These are phyloP conservation scores for Erodium trifolium DNA, from an alignment of 441 rosid genomes.

Conservation along the genomic window DNA sequence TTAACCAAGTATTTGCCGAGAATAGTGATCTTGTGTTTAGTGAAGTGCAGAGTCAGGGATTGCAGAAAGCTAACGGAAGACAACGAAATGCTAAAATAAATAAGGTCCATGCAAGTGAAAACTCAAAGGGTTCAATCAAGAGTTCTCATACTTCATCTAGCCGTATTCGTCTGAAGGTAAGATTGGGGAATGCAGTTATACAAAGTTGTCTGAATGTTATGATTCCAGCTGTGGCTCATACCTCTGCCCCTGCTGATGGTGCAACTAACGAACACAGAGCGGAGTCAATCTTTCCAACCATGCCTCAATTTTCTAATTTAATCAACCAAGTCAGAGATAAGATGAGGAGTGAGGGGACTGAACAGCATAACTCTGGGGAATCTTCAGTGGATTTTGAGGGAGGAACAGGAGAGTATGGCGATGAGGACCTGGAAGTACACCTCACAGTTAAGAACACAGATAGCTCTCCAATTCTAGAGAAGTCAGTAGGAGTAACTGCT, in stretches of 20 bases:
- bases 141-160: constrained; percentile 32
- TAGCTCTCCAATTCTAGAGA: constrained; percentile 27
- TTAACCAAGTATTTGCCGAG: constrained; percentile 36
- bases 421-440: constrained; percentile 19
- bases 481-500: constrained; percentile 34
- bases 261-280: constrained; percentile 19
- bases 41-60: constrained; percentile 32
- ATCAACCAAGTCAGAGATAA: constrained; percentile 26
- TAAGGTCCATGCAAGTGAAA: constrained; percentile 26
- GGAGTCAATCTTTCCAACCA: constrained; percentile 22
- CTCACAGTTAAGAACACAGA: constrained; percentile 28
- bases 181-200: constrained; percentile 53
- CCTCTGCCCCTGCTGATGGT: constrained; percentile 28
- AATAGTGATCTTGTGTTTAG: constrained; percentile 29
- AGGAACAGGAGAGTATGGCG: constrained; percentile 1
- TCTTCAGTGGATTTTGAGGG: constrained; percentile 1
- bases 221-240: constrained; percentile 36
- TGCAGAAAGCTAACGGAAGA: constrained; percentile 30
- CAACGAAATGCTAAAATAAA: constrained; percentile 30
- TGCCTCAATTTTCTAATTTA: constrained; percentile 29
- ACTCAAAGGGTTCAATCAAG: constrained; percentile 30
- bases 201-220: constrained; percentile 30
- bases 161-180: constrained; percentile 69
- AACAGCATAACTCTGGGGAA: neutral
- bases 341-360: constrained; percentile 27